These are phyloP conservation scores for Medicago ruthenica DNA, from an alignment of 306 rosid genomes.

Conservation along the genomic window DNA sequence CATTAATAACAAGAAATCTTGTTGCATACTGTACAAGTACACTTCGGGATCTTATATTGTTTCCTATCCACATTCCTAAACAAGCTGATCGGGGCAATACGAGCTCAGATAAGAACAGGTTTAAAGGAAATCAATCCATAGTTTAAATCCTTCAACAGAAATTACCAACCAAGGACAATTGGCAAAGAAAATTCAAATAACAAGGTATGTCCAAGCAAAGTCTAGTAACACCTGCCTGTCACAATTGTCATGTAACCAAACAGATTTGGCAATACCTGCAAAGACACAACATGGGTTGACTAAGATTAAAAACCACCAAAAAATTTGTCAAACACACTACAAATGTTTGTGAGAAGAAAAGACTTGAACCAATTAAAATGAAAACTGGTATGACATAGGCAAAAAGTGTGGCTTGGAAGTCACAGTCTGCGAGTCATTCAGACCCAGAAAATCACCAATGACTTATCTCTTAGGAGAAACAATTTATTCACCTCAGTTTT, in stretches of 20 bases:
- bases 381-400: slow-evolving; percentile 12
- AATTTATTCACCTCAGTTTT: not conserved
- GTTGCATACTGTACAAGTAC: slow-evolving; percentile 18
- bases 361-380: not conserved
- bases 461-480: not conserved
- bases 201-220: slow-evolving; percentile 14
- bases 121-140: not conserved
- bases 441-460: slow-evolving; percentile 29
- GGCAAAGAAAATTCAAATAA: not conserved
- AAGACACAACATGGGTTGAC: slow-evolving; percentile 28
- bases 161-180: slow-evolving; percentile 32
- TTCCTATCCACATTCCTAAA: slow-evolving; percentile 14
- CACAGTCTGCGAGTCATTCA: slow-evolving; percentile 1
- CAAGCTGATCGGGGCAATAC: not conserved
- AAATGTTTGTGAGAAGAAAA: slow-evolving; percentile 13
- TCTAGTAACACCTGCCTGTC: slow-evolving; percentile 38
- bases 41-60: slow-evolving; percentile 14
- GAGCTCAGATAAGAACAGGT: slow-evolving; percentile 27
- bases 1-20: slow-evolving; percentile 11
- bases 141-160: slow-evolving; percentile 12
- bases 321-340: slow-evolving; percentile 21
- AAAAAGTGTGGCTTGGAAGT: slow-evolving; percentile 1
- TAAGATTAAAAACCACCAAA: slow-evolving; percentile 35
- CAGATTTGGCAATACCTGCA: slow-evolving; percentile 43
- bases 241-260: slow-evolving; percentile 20